phyloP scores from a whole-genome alignment of 352 stramenopile species.

The Phytophthora sojae region DNA sequence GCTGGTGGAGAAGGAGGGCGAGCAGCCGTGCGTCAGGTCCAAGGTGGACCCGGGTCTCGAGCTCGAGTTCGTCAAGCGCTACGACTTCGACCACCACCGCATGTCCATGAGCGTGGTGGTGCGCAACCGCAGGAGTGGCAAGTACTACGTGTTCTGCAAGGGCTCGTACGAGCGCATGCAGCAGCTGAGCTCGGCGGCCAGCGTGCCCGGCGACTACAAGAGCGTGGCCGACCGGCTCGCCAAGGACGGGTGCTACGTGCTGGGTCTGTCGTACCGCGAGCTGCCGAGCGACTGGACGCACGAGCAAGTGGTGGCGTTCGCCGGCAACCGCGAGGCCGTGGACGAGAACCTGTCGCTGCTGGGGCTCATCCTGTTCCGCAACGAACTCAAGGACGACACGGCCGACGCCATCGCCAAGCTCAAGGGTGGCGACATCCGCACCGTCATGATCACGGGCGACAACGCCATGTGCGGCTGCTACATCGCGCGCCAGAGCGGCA shows the following conservation, averaged over 20 bases:
- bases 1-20: constrained; percentile 40
- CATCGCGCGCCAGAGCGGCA: constrained; percentile 48
- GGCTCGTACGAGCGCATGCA: constrained; percentile 74
- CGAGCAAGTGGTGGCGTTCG: constrained; percentile 29
- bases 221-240: constrained; percentile 42
- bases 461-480: constrained; percentile 60
- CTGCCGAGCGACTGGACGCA: constrained; percentile 30
- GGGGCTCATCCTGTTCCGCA: constrained; percentile 81
- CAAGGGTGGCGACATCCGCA: constrained; percentile 57
- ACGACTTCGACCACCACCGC: constrained; percentile 83
- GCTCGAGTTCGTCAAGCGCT: constrained; percentile 72
- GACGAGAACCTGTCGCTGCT: constrained; percentile 62
- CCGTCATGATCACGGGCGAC: constrained; percentile 87
- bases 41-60: constrained; percentile 18
- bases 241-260: constrained; percentile 75
- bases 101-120: constrained; percentile 87
- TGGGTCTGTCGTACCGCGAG: constrained; percentile 58
- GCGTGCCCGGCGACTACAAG: constrained; percentile 67
- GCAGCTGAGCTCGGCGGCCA: constrained; percentile 43
- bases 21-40: constrained; percentile 28
- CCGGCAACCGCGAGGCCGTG: constrained; percentile 52
- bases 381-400: constrained; percentile 68
- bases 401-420: constrained; percentile 64
- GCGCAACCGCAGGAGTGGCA: constrained; percentile 39
- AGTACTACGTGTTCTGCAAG: constrained; percentile 72